These are phyloP conservation scores for Zasmidium citrigriseum DNA, from an alignment of 2,329 filamentous ascomycete genomes.

Conservation along the genomic window DNA sequence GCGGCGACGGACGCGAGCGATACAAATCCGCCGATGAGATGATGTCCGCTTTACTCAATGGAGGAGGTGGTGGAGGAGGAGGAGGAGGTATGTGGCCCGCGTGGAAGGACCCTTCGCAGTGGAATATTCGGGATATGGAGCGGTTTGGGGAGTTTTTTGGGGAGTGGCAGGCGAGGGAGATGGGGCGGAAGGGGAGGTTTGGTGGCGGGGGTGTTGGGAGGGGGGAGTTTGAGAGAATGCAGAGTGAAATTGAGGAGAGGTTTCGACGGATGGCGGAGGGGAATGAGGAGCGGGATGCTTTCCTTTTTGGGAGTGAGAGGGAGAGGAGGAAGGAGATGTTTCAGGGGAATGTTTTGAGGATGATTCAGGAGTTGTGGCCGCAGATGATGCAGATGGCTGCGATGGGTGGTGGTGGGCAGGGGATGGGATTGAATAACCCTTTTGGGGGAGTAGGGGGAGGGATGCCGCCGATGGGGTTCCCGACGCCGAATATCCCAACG, in stretches of 20 bases:
- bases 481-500: too few species aligned
- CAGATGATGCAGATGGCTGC: constrained; percentile 23
- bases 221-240: constrained; percentile 18
- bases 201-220: constrained; percentile 3
- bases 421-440: too few species aligned
- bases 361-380: constrained; percentile 27
- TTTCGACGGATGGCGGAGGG: constrained; percentile 23
- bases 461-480: too few species aligned
- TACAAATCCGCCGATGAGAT: constrained; percentile 28
- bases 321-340: constrained; percentile 28
- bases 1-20: constrained; percentile 24
- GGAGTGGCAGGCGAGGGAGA: constrained; percentile 22
- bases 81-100: constrained; percentile 8
- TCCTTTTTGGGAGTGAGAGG: constrained; percentile 27
- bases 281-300: constrained; percentile 20
- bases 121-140: constrained; percentile 30
- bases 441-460: not conserved
- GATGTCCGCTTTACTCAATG: constrained; percentile 20
- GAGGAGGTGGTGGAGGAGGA: constrained; percentile 7
- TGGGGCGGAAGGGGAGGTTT: constrained; percentile 12
- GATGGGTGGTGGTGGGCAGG: constrained; percentile 1
- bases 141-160: constrained; percentile 26
- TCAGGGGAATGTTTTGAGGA: constrained; percentile 26
- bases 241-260: constrained; percentile 16
- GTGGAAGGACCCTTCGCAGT: constrained; percentile 22